Conservation (phyloP, 768 basidiomycete species). For the Collybia mongolica region DNA sequence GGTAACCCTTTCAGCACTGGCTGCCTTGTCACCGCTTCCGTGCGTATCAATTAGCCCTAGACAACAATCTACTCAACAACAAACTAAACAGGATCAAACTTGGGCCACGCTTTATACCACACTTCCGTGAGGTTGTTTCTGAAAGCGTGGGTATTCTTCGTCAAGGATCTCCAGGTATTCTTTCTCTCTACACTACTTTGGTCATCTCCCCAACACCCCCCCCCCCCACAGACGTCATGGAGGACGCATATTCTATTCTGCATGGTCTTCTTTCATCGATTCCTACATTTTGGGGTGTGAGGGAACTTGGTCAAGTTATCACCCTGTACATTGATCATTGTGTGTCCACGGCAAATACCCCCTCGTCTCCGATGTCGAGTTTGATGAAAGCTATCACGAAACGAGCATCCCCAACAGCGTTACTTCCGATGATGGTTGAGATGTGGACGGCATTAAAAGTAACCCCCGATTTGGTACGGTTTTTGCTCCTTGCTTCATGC, state of each 20-base stretch:
- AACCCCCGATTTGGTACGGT: slow-evolving; percentile 34
- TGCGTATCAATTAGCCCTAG: slow-evolving; percentile 30
- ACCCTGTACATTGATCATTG: slow-evolving; percentile 53
- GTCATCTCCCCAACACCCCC: background rate
- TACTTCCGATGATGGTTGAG: slow-evolving; percentile 64
- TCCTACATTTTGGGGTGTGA: slow-evolving; percentile 76
- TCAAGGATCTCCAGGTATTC: slow-evolving; percentile 36
- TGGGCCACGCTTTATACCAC: slow-evolving; percentile 86
- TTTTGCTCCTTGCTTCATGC: background rate
- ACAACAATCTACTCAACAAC: too few relatives aligned
- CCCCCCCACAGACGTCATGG: slow-evolving; percentile 23
- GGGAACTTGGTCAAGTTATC: slow-evolving; percentile 57
- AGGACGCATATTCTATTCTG: slow-evolving; percentile 48
- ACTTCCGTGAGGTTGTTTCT: slow-evolving; percentile 70
- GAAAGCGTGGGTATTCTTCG: slow-evolving; percentile 51
- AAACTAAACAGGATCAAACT: slow-evolving; percentile 55
- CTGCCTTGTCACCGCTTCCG: slow-evolving; percentile 61
- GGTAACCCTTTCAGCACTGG: slow-evolving; percentile 41
- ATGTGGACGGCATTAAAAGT: slow-evolving; percentile 46
- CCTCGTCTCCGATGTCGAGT: slow-evolving; percentile 31
- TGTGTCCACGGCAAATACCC: slow-evolving; percentile 27
- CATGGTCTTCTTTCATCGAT: slow-evolving; percentile 70
- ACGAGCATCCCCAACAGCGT: slow-evolving; percentile 60
- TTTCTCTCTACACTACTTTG: background rate
- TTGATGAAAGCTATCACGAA: slow-evolving; percentile 71